Evolutionary conservation across 495 filamentous ascomycete species (phyloP).

Genomic region (Beverwykella pulmonaria): DNA sequence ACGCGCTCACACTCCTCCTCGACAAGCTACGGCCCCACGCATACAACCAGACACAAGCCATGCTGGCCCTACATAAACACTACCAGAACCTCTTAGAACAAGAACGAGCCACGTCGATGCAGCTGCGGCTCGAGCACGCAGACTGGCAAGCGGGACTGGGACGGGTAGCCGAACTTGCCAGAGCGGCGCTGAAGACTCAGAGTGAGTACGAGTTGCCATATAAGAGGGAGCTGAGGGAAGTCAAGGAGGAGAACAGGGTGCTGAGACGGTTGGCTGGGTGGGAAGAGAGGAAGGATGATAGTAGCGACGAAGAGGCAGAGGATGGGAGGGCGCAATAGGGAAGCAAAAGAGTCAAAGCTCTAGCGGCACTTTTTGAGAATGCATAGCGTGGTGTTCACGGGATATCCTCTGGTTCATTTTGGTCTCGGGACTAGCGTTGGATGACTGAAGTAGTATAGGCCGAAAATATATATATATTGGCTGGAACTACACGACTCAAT

Average conservation of each 20-base stretch:
- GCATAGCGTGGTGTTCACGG: constrained; percentile 18
- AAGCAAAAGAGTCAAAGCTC: neutral
- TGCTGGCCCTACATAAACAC: constrained; percentile 59
- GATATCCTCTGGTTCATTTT: neutral
- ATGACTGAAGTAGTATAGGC: too few relatives aligned
- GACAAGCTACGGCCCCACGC: constrained; percentile 65
- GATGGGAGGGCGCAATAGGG: neutral
- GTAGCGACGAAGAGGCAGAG: constrained; percentile 39
- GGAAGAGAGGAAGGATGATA: constrained; percentile 32
- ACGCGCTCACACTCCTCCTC: constrained; percentile 57
- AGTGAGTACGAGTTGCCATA: constrained; percentile 36
- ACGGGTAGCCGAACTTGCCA: constrained; percentile 37
- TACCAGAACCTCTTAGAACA: constrained; percentile 62
- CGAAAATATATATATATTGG: too few relatives aligned
- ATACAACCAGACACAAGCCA: constrained; percentile 63
- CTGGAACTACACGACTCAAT: too few relatives aligned
- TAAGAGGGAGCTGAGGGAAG: constrained; percentile 30
- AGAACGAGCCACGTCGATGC: constrained; percentile 59
- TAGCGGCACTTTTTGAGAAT: neutral
- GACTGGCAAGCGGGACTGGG: constrained; percentile 60
- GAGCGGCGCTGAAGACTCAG: constrained; percentile 36
- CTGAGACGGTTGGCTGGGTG: constrained; percentile 44
- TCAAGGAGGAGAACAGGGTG: constrained; percentile 47
- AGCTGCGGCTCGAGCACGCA: constrained; percentile 64
- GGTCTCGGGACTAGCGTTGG: neutral